Base-by-base conservation (phyloP, 257 asterid genomes). In the Jacaranda copaia region DNA sequence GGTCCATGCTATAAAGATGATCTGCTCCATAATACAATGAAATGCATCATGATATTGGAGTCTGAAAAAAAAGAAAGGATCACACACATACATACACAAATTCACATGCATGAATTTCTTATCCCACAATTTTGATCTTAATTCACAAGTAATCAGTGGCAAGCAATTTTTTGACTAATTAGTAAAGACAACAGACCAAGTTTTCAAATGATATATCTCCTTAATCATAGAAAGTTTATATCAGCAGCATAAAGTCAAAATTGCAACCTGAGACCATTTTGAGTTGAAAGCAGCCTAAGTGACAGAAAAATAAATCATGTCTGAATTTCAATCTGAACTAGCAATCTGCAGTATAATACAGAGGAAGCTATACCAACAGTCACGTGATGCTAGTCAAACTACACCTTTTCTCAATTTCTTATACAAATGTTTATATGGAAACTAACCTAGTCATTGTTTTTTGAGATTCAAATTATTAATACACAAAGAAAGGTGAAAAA, bases 11-110 rank as follows among this genome's bases (percentile, higher is more conserved):
- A 11, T 68, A 52, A 32, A 68, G 46, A 70, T 20, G 32, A 9
- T 51, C 40, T 20, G 49, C 49, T 12, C 49, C 70, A 68, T 5
- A 73, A 75, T 52, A 63, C 56, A 63, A 49, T 70, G 25, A 69
- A 65, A 39, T 52, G 71, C 42, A 73, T 64, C 58, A 67, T 35
- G 61, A 46, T 43, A 71, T 46, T 12, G 8, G 35, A 72, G 52
- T 20, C 56, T 10, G 16, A 43, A 19, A 69, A 60, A 43, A 39
- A 70, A 72, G 39, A 38, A 10, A 12, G 52, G 35, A 25, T 60
- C 13, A 18, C 19, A 57, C 63, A 20, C 8, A 6, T 42, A 42
- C 6, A 42, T 3, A 42, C 8, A 32, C 1, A 60, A 25, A 32
- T 60, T 1, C 5, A 16, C 42, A 69, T 40, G n/a, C 9, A 60